Evolutionary conservation across 352 stramenopile species (phyloP).

Genomic region (Phytophthora fragariae): DNA sequence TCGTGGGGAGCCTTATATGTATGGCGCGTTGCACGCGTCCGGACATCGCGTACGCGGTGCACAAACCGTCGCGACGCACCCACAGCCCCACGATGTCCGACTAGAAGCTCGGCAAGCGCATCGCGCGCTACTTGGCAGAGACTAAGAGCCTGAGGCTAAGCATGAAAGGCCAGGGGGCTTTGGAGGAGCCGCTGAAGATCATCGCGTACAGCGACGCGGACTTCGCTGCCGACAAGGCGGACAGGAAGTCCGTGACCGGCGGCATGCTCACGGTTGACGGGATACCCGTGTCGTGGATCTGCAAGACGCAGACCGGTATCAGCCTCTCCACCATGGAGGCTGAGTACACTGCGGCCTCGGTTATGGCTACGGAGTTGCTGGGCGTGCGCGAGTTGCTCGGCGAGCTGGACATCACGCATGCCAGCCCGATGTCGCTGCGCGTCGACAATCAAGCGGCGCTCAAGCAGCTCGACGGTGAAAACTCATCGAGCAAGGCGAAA

Average conservation of each 20-base stretch:
- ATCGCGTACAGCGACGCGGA: too few relatives aligned
- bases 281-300: too few relatives aligned
- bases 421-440: not conserved
- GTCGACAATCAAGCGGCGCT: not conserved
- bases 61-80: conserved; percentile 12
- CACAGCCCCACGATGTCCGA: conserved; percentile 23
- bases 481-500: conserved; percentile 8
- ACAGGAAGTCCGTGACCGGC: too few relatives aligned
- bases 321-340: too few relatives aligned
- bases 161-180: not conserved
- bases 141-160: conserved; percentile 17
- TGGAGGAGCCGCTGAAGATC: not conserved
- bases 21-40: conserved; percentile 20
- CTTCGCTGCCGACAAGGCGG: too few relatives aligned
- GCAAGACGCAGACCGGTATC: too few relatives aligned
- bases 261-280: too few relatives aligned
- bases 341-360: conserved; percentile 17
- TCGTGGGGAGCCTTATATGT: conserved; percentile 45
- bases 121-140: conserved; percentile 22
- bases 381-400: conserved; percentile 13
- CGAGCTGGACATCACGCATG: conserved; percentile 2
- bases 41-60: conserved; percentile 39
- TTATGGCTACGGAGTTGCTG: conserved; percentile 15
- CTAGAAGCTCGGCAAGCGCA: conserved; percentile 20
- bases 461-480: not conserved